Conservation (phyloP, 116 monocot species). For the Trichopus zeylanicus region DNA sequence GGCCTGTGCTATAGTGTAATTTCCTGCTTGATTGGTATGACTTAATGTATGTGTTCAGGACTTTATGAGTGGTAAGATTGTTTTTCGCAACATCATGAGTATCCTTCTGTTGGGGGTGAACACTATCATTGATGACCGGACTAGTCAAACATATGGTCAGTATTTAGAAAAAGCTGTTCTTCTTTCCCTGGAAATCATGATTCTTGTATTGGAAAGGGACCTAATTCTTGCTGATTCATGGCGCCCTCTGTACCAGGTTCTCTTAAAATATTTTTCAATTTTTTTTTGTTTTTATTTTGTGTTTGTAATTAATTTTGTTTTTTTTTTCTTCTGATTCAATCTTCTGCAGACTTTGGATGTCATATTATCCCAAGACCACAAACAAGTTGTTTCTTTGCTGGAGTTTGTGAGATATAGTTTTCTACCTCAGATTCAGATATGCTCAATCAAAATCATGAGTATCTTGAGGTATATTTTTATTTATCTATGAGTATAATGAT, state of each 20-base stretch:
- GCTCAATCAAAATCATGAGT: slow-evolving; percentile 76
- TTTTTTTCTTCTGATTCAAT: slow-evolving; percentile 36
- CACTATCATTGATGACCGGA: slow-evolving; percentile 58
- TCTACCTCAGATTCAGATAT: slow-evolving; percentile 70
- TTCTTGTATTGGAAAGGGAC: slow-evolving; percentile 75
- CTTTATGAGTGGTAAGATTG: slow-evolving; percentile 86
- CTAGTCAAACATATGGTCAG: slow-evolving; percentile 55
- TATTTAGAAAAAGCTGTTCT: slow-evolving; percentile 73
- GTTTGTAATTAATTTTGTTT: slow-evolving; percentile 5
- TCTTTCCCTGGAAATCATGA: slow-evolving; percentile 71
- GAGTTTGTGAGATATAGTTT: slow-evolving; percentile 89
- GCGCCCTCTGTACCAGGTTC: slow-evolving; percentile 92
- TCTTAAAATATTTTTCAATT: not conserved
- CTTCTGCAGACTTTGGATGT: slow-evolving; percentile 74
- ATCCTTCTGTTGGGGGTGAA: slow-evolving; percentile 71
- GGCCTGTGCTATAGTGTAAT: too few relatives aligned
- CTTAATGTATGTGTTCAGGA: slow-evolving; percentile 44
- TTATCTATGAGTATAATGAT: not conserved
- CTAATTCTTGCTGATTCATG: slow-evolving; percentile 76
- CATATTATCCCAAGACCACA: slow-evolving; percentile 83
- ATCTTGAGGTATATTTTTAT: slow-evolving; percentile 54
- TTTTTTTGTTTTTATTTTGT: slow-evolving; percentile 2
- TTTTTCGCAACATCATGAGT: slow-evolving; percentile 84
- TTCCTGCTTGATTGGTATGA: not conserved
- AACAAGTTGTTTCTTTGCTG: slow-evolving; percentile 67